Base-by-base conservation (phyloP, 2,329 filamentous ascomycete genomes). In the Endoconidiophora polonica region DNA sequence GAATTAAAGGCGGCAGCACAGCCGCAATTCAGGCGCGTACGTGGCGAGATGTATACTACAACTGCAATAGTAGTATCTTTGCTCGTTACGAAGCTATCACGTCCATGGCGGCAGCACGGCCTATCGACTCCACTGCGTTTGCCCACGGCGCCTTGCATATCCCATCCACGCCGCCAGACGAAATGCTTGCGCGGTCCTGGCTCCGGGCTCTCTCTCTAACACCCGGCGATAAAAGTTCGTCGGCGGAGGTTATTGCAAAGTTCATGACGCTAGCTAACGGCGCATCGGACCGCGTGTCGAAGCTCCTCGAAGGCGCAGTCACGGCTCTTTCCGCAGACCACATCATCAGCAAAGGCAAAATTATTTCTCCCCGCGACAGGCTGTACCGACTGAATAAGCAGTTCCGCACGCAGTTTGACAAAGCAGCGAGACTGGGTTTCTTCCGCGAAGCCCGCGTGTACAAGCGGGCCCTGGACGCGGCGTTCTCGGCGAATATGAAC, bases 361-460 rank as follows among this genome's bases (percentile, higher is more conserved):
- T 73, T 16, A 73, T 76, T 24, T 69, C 71, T 0, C 64, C 74
- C n/a, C 62, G 66, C 2, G 79, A 78, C 0, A 70, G 76, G 7
- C 76, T 77, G 9, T 86, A 78, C 60, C 69, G 74, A 39, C 70
- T 84, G 33, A 76, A 76, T 48, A 73, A 78, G 54, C 67, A 70
- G 24, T 78, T 81, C 55, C 65, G 70, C 5, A 68, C 70, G 29
- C 65, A 69, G 5, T 70, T 86, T 12, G 67, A 71, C 16, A 79
- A 80, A 56, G 62, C 71, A 37, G 70, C 74, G 24, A 69, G 71
- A 49, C 67, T 66, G 48, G 59, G 68, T 7, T 77, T 78, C 57
- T 77, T 75, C 49, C 62, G 69, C 47, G 70, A 77, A 48, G 81
- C 81, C 0, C 68, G 69, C 1, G 59, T 64, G 2, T 77, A 77